Evolutionary conservation across 768 basidiomycete species (phyloP).

Genomic region (Crucibulum laeve): DNA sequence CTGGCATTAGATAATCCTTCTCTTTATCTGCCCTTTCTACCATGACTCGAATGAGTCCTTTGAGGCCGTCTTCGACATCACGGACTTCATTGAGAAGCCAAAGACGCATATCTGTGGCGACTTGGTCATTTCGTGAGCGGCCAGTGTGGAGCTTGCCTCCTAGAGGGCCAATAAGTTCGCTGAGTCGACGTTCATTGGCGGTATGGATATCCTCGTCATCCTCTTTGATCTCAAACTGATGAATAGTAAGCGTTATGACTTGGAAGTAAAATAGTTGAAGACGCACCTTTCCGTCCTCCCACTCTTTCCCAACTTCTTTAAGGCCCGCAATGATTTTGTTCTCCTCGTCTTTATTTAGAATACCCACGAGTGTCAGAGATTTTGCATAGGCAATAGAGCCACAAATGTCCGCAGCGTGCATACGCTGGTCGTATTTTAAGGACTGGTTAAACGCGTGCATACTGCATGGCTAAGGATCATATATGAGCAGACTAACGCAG

Average conservation of each 20-base stretch:
- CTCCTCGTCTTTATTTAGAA: constrained; percentile 78
- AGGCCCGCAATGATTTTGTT: constrained; percentile 71
- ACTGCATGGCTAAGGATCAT: constrained; percentile 33
- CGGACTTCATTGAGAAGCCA: constrained; percentile 85
- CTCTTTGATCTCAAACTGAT: constrained; percentile 68
- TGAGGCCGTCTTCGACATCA: constrained; percentile 63
- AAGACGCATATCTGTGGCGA: constrained; percentile 95
- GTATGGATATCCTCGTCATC: constrained; percentile 99
- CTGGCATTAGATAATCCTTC: constrained; percentile 86
- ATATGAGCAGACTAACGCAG: constrained; percentile 1
- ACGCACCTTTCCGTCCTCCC: constrained; percentile 72
- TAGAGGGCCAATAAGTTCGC: constrained; percentile 87
- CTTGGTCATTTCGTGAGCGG: constrained; percentile 96
- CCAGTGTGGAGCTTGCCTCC: constrained; percentile 98
- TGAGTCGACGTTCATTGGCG: constrained; percentile 92
- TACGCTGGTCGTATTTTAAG: constrained; percentile 88
- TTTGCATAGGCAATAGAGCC: constrained; percentile 97
- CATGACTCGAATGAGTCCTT: constrained; percentile 81
- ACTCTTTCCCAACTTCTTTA: constrained; percentile 73
- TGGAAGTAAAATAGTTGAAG: constrained; percentile 1
- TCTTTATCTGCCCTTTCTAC: constrained; percentile 92
- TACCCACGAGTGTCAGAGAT: constrained; percentile 73
- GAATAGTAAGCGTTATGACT: neutral
- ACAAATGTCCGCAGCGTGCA: constrained; percentile 87
- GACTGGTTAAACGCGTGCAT: constrained; percentile 99